Evolutionary conservation across 2,329 filamentous ascomycete genomes (phyloP).

Genomic region (Ceratocystis smalleyi): DNA sequence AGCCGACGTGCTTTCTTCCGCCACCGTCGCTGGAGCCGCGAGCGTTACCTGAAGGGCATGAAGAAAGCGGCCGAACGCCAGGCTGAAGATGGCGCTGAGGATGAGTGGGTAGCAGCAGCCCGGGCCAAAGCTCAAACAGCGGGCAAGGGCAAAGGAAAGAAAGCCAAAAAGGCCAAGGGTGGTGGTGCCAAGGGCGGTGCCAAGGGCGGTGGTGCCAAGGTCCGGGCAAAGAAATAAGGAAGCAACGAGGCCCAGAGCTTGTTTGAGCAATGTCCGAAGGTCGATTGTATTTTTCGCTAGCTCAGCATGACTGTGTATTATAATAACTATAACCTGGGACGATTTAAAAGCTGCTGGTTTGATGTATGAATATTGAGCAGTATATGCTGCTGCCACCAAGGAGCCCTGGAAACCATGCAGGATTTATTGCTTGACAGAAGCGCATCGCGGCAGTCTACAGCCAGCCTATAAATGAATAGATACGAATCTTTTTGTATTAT

Average conservation of each 20-base stretch:
- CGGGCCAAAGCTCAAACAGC: constrained; percentile 21
- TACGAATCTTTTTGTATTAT: background rate
- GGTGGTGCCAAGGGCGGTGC: constrained; percentile 24
- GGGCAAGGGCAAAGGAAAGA: constrained; percentile 24
- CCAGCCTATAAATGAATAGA: background rate
- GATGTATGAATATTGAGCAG: background rate
- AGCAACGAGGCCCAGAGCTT: background rate
- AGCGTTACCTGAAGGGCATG: constrained; percentile 30
- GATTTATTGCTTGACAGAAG: background rate
- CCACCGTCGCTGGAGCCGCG: constrained; percentile 29
- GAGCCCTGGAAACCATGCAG: background rate
- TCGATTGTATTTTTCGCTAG: background rate
- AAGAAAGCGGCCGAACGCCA: constrained; percentile 25
- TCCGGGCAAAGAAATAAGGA: constrained; percentile 18
- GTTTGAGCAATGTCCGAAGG: background rate
- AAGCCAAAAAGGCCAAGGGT: constrained; percentile 25
- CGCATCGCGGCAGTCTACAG: background rate
- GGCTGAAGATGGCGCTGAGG: constrained; percentile 19
- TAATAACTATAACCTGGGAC: background rate
- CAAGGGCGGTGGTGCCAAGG: constrained; percentile 26
- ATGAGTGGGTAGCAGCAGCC: constrained; percentile 21
- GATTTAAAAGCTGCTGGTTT: background rate
- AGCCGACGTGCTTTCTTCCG: constrained; percentile 37
- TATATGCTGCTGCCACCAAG: background rate
- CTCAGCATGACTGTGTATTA: background rate